These are phyloP conservation scores for Nicotiana otophora DNA, from an alignment of 257 asterid species.

Conservation along the genomic window DNA sequence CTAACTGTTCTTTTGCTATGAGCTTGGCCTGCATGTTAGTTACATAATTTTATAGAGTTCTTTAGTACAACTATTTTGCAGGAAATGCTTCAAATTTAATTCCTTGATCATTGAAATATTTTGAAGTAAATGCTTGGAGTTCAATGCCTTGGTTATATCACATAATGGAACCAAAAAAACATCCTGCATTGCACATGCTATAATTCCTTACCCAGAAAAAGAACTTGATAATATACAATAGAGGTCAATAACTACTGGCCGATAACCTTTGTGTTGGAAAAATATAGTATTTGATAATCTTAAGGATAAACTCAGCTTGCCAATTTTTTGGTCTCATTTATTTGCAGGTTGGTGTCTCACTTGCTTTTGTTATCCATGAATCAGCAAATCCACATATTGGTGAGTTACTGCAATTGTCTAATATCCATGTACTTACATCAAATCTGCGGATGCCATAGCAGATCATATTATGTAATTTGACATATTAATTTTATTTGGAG, in stretches of 20 bases:
- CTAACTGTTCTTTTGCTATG: background rate
- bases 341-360: conserved; percentile 88
- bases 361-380: conserved; percentile 99
- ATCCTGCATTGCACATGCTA: background rate
- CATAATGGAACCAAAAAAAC: background rate
- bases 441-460: no score
- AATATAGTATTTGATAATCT: conserved; percentile 3
- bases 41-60: background rate
- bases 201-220: background rate
- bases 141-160: background rate
- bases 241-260: background rate
- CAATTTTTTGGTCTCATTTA: conserved; percentile 19
- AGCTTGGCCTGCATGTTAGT: background rate
- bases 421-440: no score
- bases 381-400: conserved; percentile 99
- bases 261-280: background rate
- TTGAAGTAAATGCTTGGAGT: background rate
- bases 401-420: conserved; percentile 25
- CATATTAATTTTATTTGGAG: no score
- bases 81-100: background rate
- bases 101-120: background rate
- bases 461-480: no score
- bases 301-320: conserved; percentile 9
- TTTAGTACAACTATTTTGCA: background rate
- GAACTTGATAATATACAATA: background rate